Conservation (phyloP, 768 basidiomycete genomes). For the Tylopilus sp. region DNA sequence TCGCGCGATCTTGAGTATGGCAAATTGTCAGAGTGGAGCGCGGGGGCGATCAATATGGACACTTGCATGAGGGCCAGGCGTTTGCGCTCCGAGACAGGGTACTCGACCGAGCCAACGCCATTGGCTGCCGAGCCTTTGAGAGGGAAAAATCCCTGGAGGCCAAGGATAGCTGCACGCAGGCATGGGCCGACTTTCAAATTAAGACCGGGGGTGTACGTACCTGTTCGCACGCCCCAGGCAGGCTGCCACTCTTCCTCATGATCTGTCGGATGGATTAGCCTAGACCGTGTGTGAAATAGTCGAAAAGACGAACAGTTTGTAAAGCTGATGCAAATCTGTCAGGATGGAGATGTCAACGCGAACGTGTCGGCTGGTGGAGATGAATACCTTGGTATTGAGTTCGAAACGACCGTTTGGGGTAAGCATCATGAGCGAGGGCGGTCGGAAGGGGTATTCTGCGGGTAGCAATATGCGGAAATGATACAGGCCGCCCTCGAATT, state of each 20-base stretch:
- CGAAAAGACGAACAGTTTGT: constrained; percentile 65
- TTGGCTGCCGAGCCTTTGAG: constrained; percentile 83
- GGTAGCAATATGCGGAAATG: constrained; percentile 90
- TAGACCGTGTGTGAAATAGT: constrained; percentile 25
- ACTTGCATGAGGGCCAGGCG: constrained; percentile 74
- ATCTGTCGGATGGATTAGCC: constrained; percentile 46
- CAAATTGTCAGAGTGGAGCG: constrained; percentile 8
- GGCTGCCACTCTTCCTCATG: constrained; percentile 98
- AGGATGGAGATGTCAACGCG: constrained; percentile 5
- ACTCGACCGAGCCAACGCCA: constrained; percentile 85
- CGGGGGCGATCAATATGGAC: constrained; percentile 10
- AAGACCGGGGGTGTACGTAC: constrained; percentile 37
- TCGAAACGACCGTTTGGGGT: constrained; percentile 98
- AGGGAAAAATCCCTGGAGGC: constrained; percentile 86
- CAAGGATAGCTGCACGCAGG: constrained; percentile 64
- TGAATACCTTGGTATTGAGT: constrained; percentile 83
- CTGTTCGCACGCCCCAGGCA: constrained; percentile 96
- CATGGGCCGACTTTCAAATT: constrained; percentile 12
- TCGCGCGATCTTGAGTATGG: constrained; percentile 58
- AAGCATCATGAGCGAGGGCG: constrained; percentile 93
- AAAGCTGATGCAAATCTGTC: constrained; percentile 88
- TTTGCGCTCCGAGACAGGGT: constrained; percentile 69
- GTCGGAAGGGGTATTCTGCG: constrained; percentile 94
- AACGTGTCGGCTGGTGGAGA: constrained; percentile 13
- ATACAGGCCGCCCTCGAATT: constrained; percentile 94